Conservation (phyloP, 176 grass and related monocot genomes). For the Paspalum vaginatum region DNA sequence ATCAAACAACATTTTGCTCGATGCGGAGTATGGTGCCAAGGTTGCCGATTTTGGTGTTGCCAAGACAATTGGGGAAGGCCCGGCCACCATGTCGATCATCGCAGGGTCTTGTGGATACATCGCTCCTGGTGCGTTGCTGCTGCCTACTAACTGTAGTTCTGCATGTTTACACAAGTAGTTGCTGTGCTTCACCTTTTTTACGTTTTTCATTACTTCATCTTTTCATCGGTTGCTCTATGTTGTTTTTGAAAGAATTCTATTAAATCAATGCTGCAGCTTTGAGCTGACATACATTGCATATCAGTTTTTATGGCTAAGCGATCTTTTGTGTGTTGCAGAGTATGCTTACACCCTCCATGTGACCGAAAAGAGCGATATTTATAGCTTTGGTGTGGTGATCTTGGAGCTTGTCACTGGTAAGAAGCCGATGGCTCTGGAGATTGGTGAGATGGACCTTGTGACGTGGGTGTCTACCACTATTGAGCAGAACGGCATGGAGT, state of each 20-base stretch:
- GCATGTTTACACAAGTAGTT: not conserved
- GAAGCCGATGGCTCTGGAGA: constrained; percentile 54
- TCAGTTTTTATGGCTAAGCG: not conserved
- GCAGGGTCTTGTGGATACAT: constrained; percentile 90
- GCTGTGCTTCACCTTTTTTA: not conserved
- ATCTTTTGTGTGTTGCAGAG: constrained; percentile 59
- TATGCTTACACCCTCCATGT: constrained; percentile 82
- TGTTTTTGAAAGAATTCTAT: constrained; percentile 5
- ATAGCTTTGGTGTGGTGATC: constrained; percentile 85
- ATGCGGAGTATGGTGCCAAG: constrained; percentile 62
- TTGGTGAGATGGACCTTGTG: constrained; percentile 65
- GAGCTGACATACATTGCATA: not conserved
- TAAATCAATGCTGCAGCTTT: not conserved
- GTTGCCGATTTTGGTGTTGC: constrained; percentile 90
- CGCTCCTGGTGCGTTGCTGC: constrained; percentile 71
- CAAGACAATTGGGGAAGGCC: constrained; percentile 50
- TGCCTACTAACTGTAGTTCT: constrained; percentile 15
- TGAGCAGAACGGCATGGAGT: constrained; percentile 45
- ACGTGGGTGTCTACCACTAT: constrained; percentile 54
- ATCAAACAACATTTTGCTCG: constrained; percentile 92
- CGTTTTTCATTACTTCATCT: not conserved
- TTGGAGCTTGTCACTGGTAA: constrained; percentile 81
- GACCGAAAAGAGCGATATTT: constrained; percentile 86
- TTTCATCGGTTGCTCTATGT: not conserved
- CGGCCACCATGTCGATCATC: constrained; percentile 66